Conservation (phyloP, 2,329 filamentous ascomycete species). For the Verticillium nubilum region DNA sequence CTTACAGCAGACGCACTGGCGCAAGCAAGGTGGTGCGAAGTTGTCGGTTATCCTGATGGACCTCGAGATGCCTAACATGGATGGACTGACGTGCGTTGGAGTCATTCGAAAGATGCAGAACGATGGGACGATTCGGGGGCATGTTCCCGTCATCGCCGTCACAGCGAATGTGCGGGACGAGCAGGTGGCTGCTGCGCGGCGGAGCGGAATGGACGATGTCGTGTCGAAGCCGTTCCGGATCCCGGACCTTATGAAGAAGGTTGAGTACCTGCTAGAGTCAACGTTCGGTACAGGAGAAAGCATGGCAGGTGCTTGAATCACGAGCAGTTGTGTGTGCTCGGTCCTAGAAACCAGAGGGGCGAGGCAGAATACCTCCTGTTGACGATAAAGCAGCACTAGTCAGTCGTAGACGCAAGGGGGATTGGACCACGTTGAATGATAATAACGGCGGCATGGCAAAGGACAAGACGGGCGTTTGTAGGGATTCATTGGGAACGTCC, state of each 20-base stretch:
- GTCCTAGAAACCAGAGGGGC: slow-evolving; percentile 31
- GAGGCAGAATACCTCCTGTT: slow-evolving; percentile 9
- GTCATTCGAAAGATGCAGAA: slow-evolving; percentile 32
- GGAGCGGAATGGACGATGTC: slow-evolving; percentile 42
- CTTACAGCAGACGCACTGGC: slow-evolving; percentile 26
- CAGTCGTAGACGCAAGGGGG: neutral
- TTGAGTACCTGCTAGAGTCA: slow-evolving; percentile 21
- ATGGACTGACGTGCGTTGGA: slow-evolving; percentile 35
- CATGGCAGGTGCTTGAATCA: neutral
- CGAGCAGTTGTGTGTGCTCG: slow-evolving; percentile 22
- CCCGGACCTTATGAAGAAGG: slow-evolving; percentile 36
- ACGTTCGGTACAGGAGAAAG: neutral
- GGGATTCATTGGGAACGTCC: neutral
- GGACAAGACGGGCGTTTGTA: neutral
- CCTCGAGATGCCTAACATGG: slow-evolving; percentile 44
- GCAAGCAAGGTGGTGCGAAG: slow-evolving; percentile 9
- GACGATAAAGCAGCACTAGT: neutral
- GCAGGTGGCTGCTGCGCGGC: slow-evolving; percentile 29
- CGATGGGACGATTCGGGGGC: slow-evolving; percentile 21
- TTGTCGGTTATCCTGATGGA: slow-evolving; percentile 40
- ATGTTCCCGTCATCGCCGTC: slow-evolving; percentile 40
- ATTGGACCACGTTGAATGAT: neutral
- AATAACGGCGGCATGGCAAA: neutral
- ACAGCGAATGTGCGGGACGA: slow-evolving; percentile 39
- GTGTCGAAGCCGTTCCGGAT: slow-evolving; percentile 54